phyloP scores from a whole-genome alignment of 768 basidiomycete genomes.

The button mushroom (Agaricus bisporus) region DNA sequence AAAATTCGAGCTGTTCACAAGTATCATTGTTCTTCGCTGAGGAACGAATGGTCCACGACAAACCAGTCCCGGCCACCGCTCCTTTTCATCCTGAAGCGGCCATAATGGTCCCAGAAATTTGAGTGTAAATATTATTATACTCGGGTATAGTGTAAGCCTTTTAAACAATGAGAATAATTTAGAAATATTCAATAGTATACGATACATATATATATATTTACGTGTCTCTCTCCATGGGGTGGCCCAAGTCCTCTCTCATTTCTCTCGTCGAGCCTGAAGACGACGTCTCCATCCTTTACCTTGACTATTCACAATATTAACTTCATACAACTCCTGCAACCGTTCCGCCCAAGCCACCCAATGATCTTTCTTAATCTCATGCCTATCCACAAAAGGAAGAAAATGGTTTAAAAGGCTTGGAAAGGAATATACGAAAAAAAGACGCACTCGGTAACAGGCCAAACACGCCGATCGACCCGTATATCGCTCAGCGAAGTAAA shows the following conservation, averaged over 20 bases:
- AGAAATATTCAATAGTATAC: neutral
- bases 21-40: no score
- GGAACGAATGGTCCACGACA: no score
- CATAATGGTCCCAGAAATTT: no score
- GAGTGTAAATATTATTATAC: no score
- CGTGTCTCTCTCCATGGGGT: no score
- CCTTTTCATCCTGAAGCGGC: no score
- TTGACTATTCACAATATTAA: neutral
- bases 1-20: no score
- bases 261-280: neutral
- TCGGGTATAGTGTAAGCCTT: no score
- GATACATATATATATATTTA: neutral
- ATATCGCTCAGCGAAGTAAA: slow-evolving; percentile 1
- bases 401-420: no score
- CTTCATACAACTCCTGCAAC: neutral
- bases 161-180: no score
- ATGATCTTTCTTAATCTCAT: slow-evolving; percentile 1
- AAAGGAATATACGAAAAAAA: no score
- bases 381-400: neutral
- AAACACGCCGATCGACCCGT: neutral
- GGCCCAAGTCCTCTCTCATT: neutral
- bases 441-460: slow-evolving; percentile 2
- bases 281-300: slow-evolving; percentile 3
- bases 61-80: no score
- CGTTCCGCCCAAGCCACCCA: slow-evolving; percentile 5